Evolutionary conservation across 371 early-diverging fungal species (phyloP).

Genomic region (Capillidium heterosporum): DNA sequence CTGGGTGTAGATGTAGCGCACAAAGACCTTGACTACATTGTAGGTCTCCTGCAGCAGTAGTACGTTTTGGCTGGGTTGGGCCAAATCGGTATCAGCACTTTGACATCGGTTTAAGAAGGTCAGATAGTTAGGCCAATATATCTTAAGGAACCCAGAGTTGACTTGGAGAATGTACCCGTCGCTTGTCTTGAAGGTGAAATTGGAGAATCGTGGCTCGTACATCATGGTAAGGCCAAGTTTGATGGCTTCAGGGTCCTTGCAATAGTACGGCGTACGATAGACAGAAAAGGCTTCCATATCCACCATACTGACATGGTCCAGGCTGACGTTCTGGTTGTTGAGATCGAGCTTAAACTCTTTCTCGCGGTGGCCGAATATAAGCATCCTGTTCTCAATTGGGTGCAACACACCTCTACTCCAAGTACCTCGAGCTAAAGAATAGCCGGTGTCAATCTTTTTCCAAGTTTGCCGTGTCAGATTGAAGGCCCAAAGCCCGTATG

Average conservation of each 20-base stretch:
- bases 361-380: constrained; percentile 50
- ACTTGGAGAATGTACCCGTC: constrained; percentile 20
- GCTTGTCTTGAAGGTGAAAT: neutral
- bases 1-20: constrained; percentile 55
- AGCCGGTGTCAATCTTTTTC: constrained; percentile 47
- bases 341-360: constrained; percentile 51
- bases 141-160: constrained; percentile 40
- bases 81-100: constrained; percentile 15
- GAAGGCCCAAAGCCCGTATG: constrained; percentile 57
- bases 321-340: constrained; percentile 52
- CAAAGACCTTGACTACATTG: constrained; percentile 37
- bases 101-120: constrained; percentile 18
- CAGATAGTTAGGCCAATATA: constrained; percentile 46
- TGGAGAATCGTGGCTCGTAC: constrained; percentile 4
- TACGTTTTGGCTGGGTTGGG: constrained; percentile 22
- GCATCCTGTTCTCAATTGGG: constrained; percentile 32
- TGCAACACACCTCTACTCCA: constrained; percentile 60
- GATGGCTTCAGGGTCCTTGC: neutral
- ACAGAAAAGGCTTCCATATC: constrained; percentile 57
- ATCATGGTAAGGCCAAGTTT: neutral
- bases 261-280: constrained; percentile 23
- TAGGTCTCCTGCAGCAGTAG: constrained; percentile 20
- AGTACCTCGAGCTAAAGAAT: constrained; percentile 38
- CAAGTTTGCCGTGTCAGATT: constrained; percentile 41
- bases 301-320: constrained; percentile 44